Evolutionary conservation across 345 rosid genomes (phyloP), one percentile per base, ranked within the genome.

Genomic region (Eucalyptus paniculata): DNA sequence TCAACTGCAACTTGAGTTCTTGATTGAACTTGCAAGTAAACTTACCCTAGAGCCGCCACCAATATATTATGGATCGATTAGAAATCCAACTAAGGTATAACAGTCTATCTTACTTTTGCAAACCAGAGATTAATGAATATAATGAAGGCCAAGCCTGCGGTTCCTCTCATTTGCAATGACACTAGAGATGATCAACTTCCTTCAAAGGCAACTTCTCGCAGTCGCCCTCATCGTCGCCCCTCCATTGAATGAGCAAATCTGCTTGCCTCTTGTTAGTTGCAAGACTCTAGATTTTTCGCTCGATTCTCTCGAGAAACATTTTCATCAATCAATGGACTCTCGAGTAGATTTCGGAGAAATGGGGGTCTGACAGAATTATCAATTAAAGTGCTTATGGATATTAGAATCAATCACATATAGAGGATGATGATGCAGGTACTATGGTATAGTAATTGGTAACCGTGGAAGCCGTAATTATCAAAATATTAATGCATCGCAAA

Each of bases 121-220:
- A 56, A 24, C 30, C 0, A 56, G 6, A 54, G 58, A 56, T 56
- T 56, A 3, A 24, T 9, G 62, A 56, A 56, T 23, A 24, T 24
- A 92, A 85, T 26, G 92, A 94, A 92, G 83, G 90, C 89, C 87
- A 65, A 50, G 54, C 54, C 19, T 16, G 86, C 80, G 1, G 24
- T 89, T 88, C 86, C 90, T 90, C 58, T 3, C 5, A 53, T 90
- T 93, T 88, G 89, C 65, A 77, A 62, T 87, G 37, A 65, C 72
- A 86, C 3, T 5, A 30, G 51, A 83, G 86, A 26, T 3, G 14
- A 62, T 77, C 86, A 60, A 88, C 47, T 88, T 53, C 81, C 86
- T 53, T 26, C 26, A 9, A 28, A 42, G 51, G 54, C 6, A 7
- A 65, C 51, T 47, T 72, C 51, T 4, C 6, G 53, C 86, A 87